phyloP scores from a whole-genome alignment of 2,329 filamentous ascomycete species.

The Chalara sp. region DNA sequence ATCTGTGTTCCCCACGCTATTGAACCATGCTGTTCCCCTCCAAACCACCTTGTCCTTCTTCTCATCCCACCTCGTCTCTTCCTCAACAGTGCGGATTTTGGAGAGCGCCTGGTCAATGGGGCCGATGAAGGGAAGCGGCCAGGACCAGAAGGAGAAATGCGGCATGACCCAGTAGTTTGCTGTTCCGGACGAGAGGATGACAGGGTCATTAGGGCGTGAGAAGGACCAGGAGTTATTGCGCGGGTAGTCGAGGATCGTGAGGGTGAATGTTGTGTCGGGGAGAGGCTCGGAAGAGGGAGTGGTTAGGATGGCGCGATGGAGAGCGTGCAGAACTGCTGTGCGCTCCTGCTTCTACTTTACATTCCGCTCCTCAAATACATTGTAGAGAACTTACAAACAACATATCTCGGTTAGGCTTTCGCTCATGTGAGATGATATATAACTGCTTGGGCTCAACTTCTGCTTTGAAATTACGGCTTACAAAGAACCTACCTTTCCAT shows the following conservation, averaged over 20 bases:
- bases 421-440: constrained; percentile 37
- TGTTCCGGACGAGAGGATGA: constrained; percentile 13
- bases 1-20: constrained; percentile 19
- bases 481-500: constrained; percentile 30
- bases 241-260: constrained; percentile 45
- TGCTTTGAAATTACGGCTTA: neutral
- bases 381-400: constrained; percentile 24
- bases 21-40: constrained; percentile 47
- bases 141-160: constrained; percentile 50
- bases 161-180: constrained; percentile 43
- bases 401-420: constrained; percentile 37
- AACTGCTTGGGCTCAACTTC: constrained; percentile 26
- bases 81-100: constrained; percentile 34
- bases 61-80: constrained; percentile 14
- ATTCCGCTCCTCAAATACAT: neutral
- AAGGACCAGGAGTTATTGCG: constrained; percentile 38
- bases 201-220: constrained; percentile 36
- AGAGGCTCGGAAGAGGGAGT: constrained; percentile 33
- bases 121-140: constrained; percentile 38
- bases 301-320: constrained; percentile 45
- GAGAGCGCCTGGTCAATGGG: constrained; percentile 33
- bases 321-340: constrained; percentile 44
- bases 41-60: constrained; percentile 41
- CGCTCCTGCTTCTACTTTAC: constrained; percentile 30
- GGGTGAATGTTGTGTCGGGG: constrained; percentile 44